These are phyloP conservation scores for Paraurostyla sp. DNA, from an alignment of 73 alveolate species.

Conservation along the genomic window DNA sequence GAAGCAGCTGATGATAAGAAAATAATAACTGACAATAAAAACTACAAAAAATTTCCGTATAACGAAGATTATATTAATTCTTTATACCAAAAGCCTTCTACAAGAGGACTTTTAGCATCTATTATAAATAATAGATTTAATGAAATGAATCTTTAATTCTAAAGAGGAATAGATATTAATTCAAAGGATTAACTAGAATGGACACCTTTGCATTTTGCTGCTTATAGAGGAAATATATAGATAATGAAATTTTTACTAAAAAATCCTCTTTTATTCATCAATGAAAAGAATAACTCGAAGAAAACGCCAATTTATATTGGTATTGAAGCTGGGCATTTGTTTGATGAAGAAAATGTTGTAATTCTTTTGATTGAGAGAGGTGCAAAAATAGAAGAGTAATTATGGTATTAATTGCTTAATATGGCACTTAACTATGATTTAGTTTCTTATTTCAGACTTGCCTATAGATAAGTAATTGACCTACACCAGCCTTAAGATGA, in stretches of 20 bases:
- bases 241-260: constrained; percentile 37
- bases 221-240: constrained; percentile 52
- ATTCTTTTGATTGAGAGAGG: constrained; percentile 15
- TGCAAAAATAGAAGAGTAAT: constrained; percentile 12
- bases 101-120: constrained; percentile 43
- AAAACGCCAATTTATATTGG: constrained; percentile 60
- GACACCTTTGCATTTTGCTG: constrained; percentile 70
- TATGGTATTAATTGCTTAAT: constrained; percentile 38
- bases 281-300: constrained; percentile 4
- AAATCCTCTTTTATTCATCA: constrained; percentile 14
- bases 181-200: constrained; percentile 23
- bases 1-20: background rate
- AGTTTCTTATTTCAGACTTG: constrained; percentile 4
- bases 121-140: constrained; percentile 54
- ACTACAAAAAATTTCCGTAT: background rate
- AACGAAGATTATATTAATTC: constrained; percentile 7
- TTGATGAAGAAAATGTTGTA: constrained; percentile 57
- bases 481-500: constrained; percentile 43
- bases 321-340: constrained; percentile 59
- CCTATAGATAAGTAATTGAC: constrained; percentile 9
- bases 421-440: constrained; percentile 44
- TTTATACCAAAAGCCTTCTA: constrained; percentile 10
- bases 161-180: constrained; percentile 61
- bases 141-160: background rate
- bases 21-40: background rate